Evolutionary conservation across 2,329 filamentous ascomycete genomes (phyloP).

Genomic region (Talaromyces sp.): DNA sequence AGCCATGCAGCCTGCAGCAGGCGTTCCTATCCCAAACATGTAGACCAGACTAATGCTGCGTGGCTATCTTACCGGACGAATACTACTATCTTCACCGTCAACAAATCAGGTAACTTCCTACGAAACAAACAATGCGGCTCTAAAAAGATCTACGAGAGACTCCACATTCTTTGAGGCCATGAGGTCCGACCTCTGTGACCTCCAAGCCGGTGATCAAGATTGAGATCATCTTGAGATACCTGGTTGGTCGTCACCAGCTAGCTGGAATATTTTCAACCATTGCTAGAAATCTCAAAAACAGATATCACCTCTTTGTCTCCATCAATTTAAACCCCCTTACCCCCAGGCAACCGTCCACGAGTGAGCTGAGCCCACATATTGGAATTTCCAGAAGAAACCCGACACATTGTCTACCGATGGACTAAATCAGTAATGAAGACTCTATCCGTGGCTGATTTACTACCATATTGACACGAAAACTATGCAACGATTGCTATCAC

Average conservation of each 20-base stretch:
- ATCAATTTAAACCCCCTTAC: not conserved
- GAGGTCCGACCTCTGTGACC: not conserved
- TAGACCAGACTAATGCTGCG: not conserved
- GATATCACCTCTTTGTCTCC: not conserved
- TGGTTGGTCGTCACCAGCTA: not conserved
- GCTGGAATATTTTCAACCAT: not conserved
- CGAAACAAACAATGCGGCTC: not conserved
- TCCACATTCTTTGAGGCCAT: not conserved
- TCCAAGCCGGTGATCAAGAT: not conserved
- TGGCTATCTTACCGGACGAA: not conserved
- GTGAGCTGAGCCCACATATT: not conserved
- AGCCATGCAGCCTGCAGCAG: constrained; percentile 4
- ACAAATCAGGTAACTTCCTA: not conserved
- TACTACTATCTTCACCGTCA: not conserved
- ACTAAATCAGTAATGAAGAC: not conserved
- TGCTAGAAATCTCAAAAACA: not conserved
- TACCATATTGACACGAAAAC: not conserved
- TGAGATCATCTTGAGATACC: not conserved
- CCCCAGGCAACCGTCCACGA: not conserved
- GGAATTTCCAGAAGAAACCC: not conserved
- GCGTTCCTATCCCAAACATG: not conserved
- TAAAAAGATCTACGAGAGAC: not conserved
- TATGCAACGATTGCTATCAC: not conserved
- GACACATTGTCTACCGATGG: not conserved
- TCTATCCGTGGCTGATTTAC: not conserved